Percentiles rank a stretch among this genome's conserved stretches.
Evolutionary conservation across 495 filamentous ascomycete species (phyloP).

Genomic region (Acidomyces sp.): DNA sequence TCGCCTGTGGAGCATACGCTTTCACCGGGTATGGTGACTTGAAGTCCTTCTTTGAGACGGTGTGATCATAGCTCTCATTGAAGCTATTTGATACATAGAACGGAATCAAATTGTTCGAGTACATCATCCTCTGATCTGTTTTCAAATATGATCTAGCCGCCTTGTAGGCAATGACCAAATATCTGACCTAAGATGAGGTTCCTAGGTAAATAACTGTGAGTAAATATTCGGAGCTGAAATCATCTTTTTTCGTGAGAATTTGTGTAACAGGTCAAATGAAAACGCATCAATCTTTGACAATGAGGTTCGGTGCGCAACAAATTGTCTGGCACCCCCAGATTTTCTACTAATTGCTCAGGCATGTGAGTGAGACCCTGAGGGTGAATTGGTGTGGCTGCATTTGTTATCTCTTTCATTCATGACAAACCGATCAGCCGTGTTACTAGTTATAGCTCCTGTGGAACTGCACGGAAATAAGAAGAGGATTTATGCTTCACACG

Average conservation of each 20-base stretch:
- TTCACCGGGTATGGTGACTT: conserved; percentile 44
- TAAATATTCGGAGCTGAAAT: conserved; percentile 38
- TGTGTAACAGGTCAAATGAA: no score
- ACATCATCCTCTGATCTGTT: conserved; percentile 38
- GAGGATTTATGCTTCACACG: conserved; percentile 62
- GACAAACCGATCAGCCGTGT: conserved; percentile 46
- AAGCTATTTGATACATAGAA: no score
- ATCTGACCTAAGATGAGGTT: no score
- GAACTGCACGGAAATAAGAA: no score
- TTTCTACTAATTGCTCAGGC: conserved; percentile 39
- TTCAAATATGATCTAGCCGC: conserved; percentile 59
- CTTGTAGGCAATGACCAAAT: conserved; percentile 45
- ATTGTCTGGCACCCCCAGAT: conserved; percentile 46
- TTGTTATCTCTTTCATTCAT: no score
- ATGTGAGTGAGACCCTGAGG: no score
- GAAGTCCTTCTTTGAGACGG: conserved; percentile 59
- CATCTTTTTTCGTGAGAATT: no score
- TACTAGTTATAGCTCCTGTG: conserved; percentile 46
- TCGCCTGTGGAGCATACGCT: conserved; percentile 27
- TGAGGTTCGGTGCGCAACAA: no score
- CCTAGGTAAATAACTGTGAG: conserved; percentile 68
- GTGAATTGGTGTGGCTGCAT: no score
- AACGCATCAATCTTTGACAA: no score
- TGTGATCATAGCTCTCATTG: no score
- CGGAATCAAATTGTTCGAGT: conserved; percentile 62